Evolutionary conservation across 495 filamentous ascomycete genomes (phyloP).

Genomic region (Xylaria flabelliformis): DNA sequence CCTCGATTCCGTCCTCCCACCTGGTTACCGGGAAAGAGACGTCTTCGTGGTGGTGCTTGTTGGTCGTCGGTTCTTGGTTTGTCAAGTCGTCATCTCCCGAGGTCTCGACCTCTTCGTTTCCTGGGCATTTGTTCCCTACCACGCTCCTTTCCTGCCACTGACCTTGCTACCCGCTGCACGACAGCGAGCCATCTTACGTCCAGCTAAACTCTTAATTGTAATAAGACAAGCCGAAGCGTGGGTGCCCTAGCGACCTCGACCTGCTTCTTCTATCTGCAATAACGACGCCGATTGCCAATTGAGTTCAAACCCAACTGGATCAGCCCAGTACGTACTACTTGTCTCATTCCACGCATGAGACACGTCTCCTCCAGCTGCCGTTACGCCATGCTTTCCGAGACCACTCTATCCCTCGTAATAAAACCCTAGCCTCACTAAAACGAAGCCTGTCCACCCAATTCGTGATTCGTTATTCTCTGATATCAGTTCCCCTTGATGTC

Average conservation of each 20-base stretch:
- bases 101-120: background rate
- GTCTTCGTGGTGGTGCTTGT: conserved; percentile 15
- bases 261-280: conserved; percentile 26
- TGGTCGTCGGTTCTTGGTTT: background rate
- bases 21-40: conserved; percentile 20
- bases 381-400: background rate
- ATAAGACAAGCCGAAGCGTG: conserved; percentile 24
- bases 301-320: background rate
- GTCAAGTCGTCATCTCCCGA: conserved; percentile 17
- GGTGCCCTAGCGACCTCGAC: conserved; percentile 19
- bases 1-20: conserved; percentile 6
- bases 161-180: background rate
- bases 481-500: background rate
- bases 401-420: background rate
- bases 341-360: conserved; percentile 3
- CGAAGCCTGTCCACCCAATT: conserved; percentile 11
- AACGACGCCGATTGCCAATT: background rate
- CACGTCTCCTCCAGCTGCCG: background rate
- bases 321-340: conserved; percentile 13
- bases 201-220: conserved; percentile 24
- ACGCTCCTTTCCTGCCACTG: conserved; percentile 25
- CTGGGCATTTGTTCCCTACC: conserved; percentile 28
- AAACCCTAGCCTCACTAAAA: background rate
- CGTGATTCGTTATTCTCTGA: background rate
- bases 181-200: background rate